These are phyloP conservation scores for Hanseniaspora lindneri DNA, from an alignment of 805 yeast species.

Conservation along the genomic window DNA sequence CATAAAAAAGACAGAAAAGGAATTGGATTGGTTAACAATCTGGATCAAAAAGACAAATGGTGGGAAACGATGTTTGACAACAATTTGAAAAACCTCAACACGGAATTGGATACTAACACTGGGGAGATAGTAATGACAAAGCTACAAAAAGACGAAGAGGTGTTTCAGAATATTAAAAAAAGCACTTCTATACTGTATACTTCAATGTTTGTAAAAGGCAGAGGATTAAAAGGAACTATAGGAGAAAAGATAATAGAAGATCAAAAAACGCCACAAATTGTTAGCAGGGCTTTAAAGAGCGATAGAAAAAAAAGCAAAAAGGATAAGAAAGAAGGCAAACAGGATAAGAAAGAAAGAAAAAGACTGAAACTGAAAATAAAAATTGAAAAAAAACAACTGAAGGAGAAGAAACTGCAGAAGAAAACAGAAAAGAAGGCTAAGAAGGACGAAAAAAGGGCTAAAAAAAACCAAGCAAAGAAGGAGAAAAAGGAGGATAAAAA, in stretches of 20 bases:
- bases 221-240: slow-evolving; percentile 67
- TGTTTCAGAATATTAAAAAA: slow-evolving; percentile 38
- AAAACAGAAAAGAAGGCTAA: slow-evolving; percentile 19
- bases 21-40: slow-evolving; percentile 57
- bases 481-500: slow-evolving; percentile 22
- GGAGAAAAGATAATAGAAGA: slow-evolving; percentile 24
- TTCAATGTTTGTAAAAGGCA: slow-evolving; percentile 73
- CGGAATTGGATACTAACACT: slow-evolving; percentile 26
- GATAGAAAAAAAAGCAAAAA: too few species aligned
- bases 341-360: slow-evolving; percentile 18
- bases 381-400: slow-evolving; percentile 18
- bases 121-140: slow-evolving; percentile 37
- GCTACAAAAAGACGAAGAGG: slow-evolving; percentile 37
- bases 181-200: slow-evolving; percentile 62
- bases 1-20: slow-evolving; percentile 89
- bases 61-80: slow-evolving; percentile 96
- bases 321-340: slow-evolving; percentile 17
- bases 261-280: slow-evolving; percentile 13
- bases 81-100: slow-evolving; percentile 67
- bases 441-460: slow-evolving; percentile 20
- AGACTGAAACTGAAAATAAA: slow-evolving; percentile 18
- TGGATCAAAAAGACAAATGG: slow-evolving; percentile 78
- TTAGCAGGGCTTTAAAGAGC: slow-evolving; percentile 15
- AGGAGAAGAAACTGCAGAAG: slow-evolving; percentile 16
- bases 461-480: slow-evolving; percentile 22